These are phyloP conservation scores for Pseudohalonectria lignicola DNA, from an alignment of 2,329 filamentous ascomycete genomes.

Conservation along the genomic window DNA sequence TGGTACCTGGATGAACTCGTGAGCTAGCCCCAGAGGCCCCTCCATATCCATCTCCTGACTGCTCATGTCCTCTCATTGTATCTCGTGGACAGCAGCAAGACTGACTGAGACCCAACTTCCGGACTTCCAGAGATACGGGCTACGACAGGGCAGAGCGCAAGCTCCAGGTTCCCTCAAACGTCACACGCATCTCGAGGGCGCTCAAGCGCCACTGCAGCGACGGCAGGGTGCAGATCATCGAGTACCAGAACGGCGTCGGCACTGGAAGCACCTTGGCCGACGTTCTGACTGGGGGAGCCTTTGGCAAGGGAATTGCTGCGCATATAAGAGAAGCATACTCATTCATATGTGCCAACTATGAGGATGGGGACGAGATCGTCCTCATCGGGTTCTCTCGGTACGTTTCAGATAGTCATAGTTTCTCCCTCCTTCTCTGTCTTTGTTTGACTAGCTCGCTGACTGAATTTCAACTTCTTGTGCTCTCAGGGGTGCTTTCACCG, in stretches of 20 bases:
- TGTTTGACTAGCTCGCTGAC: no score
- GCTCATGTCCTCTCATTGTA: neutral
- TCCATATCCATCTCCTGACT: neutral
- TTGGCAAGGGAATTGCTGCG: constrained; percentile 42
- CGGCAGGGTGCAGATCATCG: constrained; percentile 45
- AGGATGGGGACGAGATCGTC: constrained; percentile 44
- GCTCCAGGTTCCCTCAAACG: constrained; percentile 44
- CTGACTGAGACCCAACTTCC: neutral
- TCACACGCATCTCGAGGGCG: constrained; percentile 47
- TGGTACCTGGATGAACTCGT: constrained; percentile 42
- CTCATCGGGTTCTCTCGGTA: constrained; percentile 43
- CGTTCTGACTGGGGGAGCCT: constrained; percentile 39
- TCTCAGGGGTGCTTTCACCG: constrained; percentile 39
- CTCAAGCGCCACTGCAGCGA: constrained; percentile 39
- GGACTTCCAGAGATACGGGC: constrained; percentile 28
- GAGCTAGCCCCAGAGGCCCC: no score
- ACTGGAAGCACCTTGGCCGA: constrained; percentile 38
- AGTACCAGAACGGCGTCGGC: constrained; percentile 51
- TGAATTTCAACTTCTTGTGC: no score
- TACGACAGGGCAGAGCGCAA: constrained; percentile 29
- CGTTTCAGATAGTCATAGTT: neutral
- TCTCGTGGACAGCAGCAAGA: neutral
- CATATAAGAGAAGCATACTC: constrained; percentile 51
- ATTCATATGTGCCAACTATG: constrained; percentile 52
- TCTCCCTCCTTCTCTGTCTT: no score